phyloP scores from a whole-genome alignment of 345 rosid species.

The Eucalyptus lansdowneana region DNA sequence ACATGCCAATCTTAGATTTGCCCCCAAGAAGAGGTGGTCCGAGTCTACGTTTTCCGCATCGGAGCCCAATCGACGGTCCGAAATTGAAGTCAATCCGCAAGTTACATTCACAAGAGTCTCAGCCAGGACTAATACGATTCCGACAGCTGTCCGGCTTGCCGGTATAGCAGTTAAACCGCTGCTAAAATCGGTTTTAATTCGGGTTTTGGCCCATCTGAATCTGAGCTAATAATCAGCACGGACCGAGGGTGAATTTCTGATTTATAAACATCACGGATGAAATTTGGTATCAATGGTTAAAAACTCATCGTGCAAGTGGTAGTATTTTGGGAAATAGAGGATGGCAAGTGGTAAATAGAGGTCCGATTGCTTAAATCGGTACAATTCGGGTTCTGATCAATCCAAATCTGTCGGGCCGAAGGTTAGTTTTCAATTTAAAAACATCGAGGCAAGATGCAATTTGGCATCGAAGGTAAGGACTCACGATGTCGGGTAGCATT shows the following conservation, averaged over 20 bases:
- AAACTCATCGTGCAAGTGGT: background rate
- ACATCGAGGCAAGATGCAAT: background rate
- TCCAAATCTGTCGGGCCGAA: too few species aligned
- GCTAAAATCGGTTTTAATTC: background rate
- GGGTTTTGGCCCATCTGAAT: background rate
- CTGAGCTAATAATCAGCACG: background rate
- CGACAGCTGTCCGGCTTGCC: background rate
- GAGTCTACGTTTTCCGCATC: background rate
- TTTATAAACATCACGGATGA: background rate
- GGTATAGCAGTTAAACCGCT: accelerated
- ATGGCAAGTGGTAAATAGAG: background rate
- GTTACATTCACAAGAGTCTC: background rate
- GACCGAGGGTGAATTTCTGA: background rate
- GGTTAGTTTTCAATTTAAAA: background rate
- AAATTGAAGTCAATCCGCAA: background rate
- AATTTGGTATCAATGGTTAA: background rate
- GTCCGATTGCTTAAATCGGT: background rate
- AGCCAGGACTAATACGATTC: background rate
- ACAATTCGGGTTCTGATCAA: background rate
- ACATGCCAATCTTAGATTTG: background rate
- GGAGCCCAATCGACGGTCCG: background rate
- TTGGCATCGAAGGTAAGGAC: background rate
- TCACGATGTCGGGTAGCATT: background rate
- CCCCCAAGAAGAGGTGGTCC: background rate
- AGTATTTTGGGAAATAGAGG: background rate